These are phyloP conservation scores for Pleurotus pulmonarius DNA, from an alignment of 768 basidiomycete genomes.

Conservation along the genomic window DNA sequence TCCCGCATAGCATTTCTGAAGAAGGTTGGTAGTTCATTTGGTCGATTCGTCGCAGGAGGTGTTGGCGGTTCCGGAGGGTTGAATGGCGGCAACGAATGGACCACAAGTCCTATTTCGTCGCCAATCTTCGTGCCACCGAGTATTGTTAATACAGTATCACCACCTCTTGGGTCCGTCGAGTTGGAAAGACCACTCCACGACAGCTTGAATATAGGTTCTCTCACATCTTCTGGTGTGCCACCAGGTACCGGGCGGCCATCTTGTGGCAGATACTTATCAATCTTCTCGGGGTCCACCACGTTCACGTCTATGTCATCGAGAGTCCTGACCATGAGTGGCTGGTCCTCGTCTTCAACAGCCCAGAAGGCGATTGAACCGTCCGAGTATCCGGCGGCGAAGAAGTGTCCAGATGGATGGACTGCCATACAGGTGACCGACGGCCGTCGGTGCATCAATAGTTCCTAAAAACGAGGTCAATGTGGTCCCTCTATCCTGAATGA, in stretches of 20 bases:
- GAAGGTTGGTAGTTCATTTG: constrained; percentile 35
- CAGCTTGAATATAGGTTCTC: constrained; percentile 85
- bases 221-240: constrained; percentile 12
- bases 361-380: constrained; percentile 86
- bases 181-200: constrained; percentile 79
- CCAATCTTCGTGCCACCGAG: constrained; percentile 68
- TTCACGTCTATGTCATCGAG: constrained; percentile 53
- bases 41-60: constrained; percentile 24
- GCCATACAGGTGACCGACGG: constrained; percentile 68
- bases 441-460: constrained; percentile 66
- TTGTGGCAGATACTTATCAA: constrained; percentile 37
- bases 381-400: constrained; percentile 76
- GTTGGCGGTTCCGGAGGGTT: constrained; percentile 47
- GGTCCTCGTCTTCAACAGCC: constrained; percentile 74
- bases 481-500: background rate
- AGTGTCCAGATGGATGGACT: constrained; percentile 70
- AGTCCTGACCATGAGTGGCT: constrained; percentile 72
- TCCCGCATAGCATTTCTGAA: constrained; percentile 63
- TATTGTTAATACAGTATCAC: constrained; percentile 69
- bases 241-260: background rate
- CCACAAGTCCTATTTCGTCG: constrained; percentile 58
- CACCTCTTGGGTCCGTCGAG: constrained; percentile 59
- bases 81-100: constrained; percentile 67
- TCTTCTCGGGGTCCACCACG: constrained; percentile 40
- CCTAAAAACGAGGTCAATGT: constrained; percentile 29